These are phyloP conservation scores for Gypsophila paniculata DNA, from an alignment of 179 eudicot species.

Conservation along the genomic window DNA sequence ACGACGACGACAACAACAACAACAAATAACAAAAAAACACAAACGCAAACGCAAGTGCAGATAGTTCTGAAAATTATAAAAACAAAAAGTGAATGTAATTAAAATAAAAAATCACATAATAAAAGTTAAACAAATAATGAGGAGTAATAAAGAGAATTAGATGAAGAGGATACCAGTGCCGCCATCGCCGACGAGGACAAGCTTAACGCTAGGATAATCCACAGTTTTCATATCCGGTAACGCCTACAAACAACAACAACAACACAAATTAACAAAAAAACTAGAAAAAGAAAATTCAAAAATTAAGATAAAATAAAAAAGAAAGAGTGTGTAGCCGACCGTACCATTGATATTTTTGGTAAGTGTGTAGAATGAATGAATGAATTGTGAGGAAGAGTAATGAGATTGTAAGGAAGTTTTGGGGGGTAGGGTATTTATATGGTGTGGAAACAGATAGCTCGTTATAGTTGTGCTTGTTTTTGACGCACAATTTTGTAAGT, in stretches of 20 bases:
- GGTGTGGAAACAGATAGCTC: background rate
- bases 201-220: constrained; percentile 61
- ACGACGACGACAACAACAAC: too few species aligned
- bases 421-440: constrained; percentile 11
- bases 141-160: background rate
- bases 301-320: too few species aligned
- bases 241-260: constrained; percentile 28
- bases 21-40: too few species aligned
- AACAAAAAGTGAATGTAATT: background rate
- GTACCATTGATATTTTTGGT: too few species aligned
- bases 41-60: too few species aligned
- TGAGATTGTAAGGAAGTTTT: background rate
- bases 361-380: too few species aligned
- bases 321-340: too few species aligned
- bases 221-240: constrained; percentile 47
- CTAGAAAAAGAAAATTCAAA: too few species aligned
- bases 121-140: background rate
- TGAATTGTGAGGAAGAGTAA: too few species aligned
- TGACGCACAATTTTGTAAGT: background rate
- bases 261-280: too few species aligned
- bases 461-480: background rate
- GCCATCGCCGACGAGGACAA: constrained; percentile 40
- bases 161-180: constrained; percentile 37
- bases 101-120: background rate
- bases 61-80: background rate